Evolutionary conservation across 2,329 filamentous ascomycete species (phyloP).

Genomic region (Penicillium sclerotigenum): DNA sequence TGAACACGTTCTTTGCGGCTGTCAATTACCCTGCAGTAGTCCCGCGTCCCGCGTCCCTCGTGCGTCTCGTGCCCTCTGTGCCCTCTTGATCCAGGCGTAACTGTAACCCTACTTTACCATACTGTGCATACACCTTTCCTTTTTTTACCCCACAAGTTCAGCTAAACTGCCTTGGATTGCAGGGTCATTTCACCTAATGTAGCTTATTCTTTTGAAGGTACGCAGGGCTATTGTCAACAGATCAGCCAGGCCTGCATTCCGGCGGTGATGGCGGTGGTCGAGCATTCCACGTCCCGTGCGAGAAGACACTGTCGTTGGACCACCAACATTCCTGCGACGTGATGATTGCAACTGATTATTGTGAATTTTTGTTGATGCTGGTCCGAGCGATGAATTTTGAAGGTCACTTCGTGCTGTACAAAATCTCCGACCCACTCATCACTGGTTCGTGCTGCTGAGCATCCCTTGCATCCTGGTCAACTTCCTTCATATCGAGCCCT

Average conservation of each 20-base stretch:
- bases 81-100: slow-evolving; percentile 25
- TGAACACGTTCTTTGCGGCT: slow-evolving; percentile 38
- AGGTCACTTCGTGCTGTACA: slow-evolving; percentile 25
- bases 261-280: slow-evolving; percentile 23
- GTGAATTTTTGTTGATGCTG: slow-evolving; percentile 26
- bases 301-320: slow-evolving; percentile 24
- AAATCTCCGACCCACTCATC: slow-evolving; percentile 38
- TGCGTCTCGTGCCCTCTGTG: slow-evolving; percentile 34
- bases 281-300: slow-evolving; percentile 32
- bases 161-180: slow-evolving; percentile 4
- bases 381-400: slow-evolving; percentile 15
- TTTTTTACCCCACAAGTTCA: slow-evolving; percentile 13
- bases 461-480: slow-evolving; percentile 37
- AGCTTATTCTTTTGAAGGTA: slow-evolving; percentile 21
- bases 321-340: slow-evolving; percentile 33
- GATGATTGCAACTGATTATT: slow-evolving; percentile 31
- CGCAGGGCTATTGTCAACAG: slow-evolving; percentile 1
- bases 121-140: slow-evolving; percentile 14
- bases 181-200: slow-evolving; percentile 17
- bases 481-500: slow-evolving; percentile 33
- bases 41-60: slow-evolving; percentile 19
- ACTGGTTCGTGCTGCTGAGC: slow-evolving; percentile 36
- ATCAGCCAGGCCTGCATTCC: slow-evolving; percentile 34
- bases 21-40: slow-evolving; percentile 28
- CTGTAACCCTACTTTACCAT: slow-evolving; percentile 22